Evolutionary conservation across 208 protist species (phyloP), one percentile per base, ranked within the genome.

Genomic region (Histomonas meleagridis): DNA sequence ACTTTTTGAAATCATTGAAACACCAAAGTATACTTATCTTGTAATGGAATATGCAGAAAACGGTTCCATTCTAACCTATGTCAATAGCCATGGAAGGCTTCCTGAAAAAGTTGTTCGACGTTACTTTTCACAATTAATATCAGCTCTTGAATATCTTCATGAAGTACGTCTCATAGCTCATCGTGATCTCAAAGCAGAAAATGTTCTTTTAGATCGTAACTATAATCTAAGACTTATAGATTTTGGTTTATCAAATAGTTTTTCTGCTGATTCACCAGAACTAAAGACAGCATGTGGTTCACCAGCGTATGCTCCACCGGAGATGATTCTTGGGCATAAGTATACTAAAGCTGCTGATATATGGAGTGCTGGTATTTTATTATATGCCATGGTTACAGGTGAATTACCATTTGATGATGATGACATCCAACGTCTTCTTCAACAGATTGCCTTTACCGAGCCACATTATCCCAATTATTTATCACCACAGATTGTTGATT

Each of bases 251-350:
- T 43, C 76, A 57, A 65, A 65, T n/a, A 28, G 3, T n/a, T 65
- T 65, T n/a, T 12, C 40, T 43, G 32, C 32, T 43, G 65, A 72
- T 32, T 10, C 32, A 40, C 18, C 65, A 72, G 40, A 43, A 5
- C 32, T 91, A n/a, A 62, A 91, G 7, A 69, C 65, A 38, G 26
- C 23, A 38, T 91, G 90, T 48, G 90, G 90, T 32, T 81, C 90
- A 14, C 43, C 72, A 62, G 23, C 90, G 28, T 91, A 91, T 38
- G 48, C 72, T 62, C 48, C 90, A 10, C 90, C 90, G 9, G 90
- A 91, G 43, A 76, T 91, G 49, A 53, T 91, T 21, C 28, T 91
- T 40, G 48, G 49, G 21, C 43, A 91, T 14, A 32, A 32, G 16
- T 91, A 91, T 65, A 48, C 1, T 0, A n/a, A 43, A 4, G 23